Conservation (phyloP, 1,284 basidiomycete species). For the Malassezia arunalokei region DNA sequence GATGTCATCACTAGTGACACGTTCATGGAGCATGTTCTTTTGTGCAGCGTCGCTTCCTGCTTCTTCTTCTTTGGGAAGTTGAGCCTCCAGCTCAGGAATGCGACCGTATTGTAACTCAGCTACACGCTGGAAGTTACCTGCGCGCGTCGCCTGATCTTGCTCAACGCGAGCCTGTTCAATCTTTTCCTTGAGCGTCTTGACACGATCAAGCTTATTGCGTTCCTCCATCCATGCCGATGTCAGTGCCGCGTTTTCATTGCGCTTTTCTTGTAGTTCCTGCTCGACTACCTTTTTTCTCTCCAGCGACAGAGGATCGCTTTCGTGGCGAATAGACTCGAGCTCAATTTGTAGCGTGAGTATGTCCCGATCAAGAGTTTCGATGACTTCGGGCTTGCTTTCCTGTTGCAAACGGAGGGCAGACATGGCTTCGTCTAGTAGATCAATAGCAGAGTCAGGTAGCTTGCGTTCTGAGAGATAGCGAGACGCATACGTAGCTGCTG, state of each 20-base stretch:
- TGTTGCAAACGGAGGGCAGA: constrained; percentile 76
- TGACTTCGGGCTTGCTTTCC: constrained; percentile 73
- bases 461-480: constrained; percentile 59
- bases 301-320: constrained; percentile 66
- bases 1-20: constrained; percentile 78
- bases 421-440: constrained; percentile 34
- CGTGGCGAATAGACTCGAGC: constrained; percentile 75
- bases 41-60: constrained; percentile 18
- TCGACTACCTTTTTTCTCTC: constrained; percentile 63
- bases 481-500: constrained; percentile 78
- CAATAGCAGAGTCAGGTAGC: constrained; percentile 35
- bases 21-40: constrained; percentile 59
- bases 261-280: constrained; percentile 14
- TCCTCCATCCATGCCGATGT: constrained; percentile 65
- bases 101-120: constrained; percentile 68
- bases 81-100: constrained; percentile 66
- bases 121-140: constrained; percentile 66
- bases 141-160: constrained; percentile 73
- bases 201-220: constrained; percentile 60
- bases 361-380: constrained; percentile 69
- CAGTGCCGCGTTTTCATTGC: constrained; percentile 48
- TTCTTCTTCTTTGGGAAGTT: constrained; percentile 62
- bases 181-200: constrained; percentile 64
- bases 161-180: constrained; percentile 75
- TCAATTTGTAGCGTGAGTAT: constrained; percentile 75